Base-by-base conservation (phyloP, 805 yeast genomes). In the Ogataea neopini region DNA sequence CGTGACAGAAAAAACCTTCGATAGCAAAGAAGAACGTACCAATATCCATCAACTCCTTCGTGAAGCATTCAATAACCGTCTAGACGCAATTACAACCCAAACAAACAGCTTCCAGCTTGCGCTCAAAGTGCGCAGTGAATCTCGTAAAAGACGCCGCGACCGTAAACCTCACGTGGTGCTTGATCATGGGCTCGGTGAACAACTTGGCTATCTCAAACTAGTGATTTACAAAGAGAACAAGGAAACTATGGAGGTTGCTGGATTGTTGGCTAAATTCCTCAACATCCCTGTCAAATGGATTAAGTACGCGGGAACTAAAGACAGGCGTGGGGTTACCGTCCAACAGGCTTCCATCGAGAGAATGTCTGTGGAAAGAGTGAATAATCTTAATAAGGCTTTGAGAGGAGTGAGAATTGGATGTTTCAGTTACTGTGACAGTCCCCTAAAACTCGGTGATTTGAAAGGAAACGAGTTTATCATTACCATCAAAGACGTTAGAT, bases 221-320 rank as follows among this genome's bases (percentile, higher is more conserved):
- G 81, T 86, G 10, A 71, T 94, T 22, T 90, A 88, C 72, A 94
- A 94, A 65, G 97, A 94, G 63, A 94, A 94, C 69, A 87, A 91
- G 63, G 99, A 94, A 57, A 91, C 99, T 1, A 88, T 94, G 97
- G 97, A 94, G 69, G 94, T 88, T 11, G 94, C 94, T 1, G 77
- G 82, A 15, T 68, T 86, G 22, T 70, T 94, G 41, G 73, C 91
- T 41, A 85, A 85, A 61, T 77, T 88, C 51, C 71, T 94, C 53
- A 79, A 89, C 52, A 69, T 86, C 17, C 92, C 91, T n/a, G 72
- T 84, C 4, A 85, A 83, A 53, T 63, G 73, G 34, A 75, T 94
- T 29, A 76, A 88, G 44, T 89, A 83, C 65, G 96, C 97, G 0
- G 99, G 99, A 18, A 95, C 99, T 2, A 94, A 94, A 61, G 99